Conservation (phyloP, 2,329 filamentous ascomycete genomes). For the Teratosphaeria nubilosa region DNA sequence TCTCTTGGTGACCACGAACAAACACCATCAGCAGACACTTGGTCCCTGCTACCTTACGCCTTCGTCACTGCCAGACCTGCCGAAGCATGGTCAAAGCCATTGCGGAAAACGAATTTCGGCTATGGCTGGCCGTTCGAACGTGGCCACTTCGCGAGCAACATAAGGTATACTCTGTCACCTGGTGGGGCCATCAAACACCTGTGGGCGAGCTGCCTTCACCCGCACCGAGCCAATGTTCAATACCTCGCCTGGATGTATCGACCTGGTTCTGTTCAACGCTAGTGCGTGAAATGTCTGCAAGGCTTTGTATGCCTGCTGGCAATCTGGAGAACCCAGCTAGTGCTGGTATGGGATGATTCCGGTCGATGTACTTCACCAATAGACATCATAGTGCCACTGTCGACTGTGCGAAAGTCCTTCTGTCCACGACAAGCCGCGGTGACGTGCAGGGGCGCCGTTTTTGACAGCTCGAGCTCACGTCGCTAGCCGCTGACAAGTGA, state of each 20-base stretch:
- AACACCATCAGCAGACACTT: background rate
- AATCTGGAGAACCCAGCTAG: background rate
- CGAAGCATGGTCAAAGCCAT: background rate
- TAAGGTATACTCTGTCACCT: background rate
- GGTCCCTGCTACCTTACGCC: background rate
- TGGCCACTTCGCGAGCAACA: background rate
- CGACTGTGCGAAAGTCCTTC: background rate
- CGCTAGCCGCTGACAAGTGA: background rate
- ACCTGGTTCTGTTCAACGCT: background rate
- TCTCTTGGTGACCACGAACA: background rate
- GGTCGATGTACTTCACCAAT: too few species aligned
- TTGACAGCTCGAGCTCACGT: background rate
- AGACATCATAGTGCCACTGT: background rate
- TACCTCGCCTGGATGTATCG: background rate
- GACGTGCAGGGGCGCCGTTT: background rate
- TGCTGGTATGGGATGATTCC: background rate
- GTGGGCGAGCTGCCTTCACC: background rate
- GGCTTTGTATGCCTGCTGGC: background rate
- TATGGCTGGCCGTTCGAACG: background rate
- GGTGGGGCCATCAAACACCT: background rate
- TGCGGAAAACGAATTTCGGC: background rate
- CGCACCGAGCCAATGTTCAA: background rate
- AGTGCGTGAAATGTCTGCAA: background rate
- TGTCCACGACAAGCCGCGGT: background rate
- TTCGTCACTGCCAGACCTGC: background rate